Conservation (phyloP, 225 moss, liverwort and hornwort genomes). For the Anthoceros angustus region DNA sequence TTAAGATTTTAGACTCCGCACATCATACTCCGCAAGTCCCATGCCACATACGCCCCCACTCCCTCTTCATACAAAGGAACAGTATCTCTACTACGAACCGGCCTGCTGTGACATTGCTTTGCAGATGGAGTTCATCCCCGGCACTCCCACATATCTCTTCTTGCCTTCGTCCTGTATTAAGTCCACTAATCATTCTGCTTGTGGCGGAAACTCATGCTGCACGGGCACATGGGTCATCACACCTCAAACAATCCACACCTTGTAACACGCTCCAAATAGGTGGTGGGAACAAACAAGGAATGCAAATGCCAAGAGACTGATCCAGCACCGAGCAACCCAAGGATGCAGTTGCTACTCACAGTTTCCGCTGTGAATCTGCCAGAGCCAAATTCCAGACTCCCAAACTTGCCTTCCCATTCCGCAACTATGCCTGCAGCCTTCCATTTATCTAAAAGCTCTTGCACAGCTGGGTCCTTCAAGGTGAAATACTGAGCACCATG, state of each 20-base stretch:
- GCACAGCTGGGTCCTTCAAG: conserved; percentile 51
- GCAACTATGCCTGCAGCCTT: conserved; percentile 54
- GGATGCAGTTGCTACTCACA: conserved; percentile 30
- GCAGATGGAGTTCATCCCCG: conserved; percentile 91
- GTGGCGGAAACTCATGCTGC: neutral
- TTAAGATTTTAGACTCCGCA: neutral
- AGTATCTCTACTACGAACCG: conserved; percentile 24
- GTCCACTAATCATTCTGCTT: conserved; percentile 9
- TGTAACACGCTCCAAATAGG: neutral
- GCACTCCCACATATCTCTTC: conserved; percentile 77
- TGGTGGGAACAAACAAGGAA: neutral
- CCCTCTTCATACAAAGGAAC: neutral
- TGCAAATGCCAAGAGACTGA: too few relatives aligned
- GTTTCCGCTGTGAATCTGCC: conserved; percentile 52
- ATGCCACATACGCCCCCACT: neutral
- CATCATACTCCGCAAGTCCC: neutral
- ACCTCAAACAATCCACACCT: conserved; percentile 1
- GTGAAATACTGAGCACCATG: conserved; percentile 92
- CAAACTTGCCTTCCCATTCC: conserved; percentile 63
- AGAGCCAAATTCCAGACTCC: conserved; percentile 39
- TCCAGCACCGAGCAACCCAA: too few relatives aligned
- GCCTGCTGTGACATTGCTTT: conserved; percentile 51
- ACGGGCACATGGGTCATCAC: neutral
- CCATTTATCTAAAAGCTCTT: conserved; percentile 68
- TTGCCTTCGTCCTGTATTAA: conserved; percentile 19